Conservation (phyloP, 106 monocot genomes). For the Dactylorhiza incarnata region DNA sequence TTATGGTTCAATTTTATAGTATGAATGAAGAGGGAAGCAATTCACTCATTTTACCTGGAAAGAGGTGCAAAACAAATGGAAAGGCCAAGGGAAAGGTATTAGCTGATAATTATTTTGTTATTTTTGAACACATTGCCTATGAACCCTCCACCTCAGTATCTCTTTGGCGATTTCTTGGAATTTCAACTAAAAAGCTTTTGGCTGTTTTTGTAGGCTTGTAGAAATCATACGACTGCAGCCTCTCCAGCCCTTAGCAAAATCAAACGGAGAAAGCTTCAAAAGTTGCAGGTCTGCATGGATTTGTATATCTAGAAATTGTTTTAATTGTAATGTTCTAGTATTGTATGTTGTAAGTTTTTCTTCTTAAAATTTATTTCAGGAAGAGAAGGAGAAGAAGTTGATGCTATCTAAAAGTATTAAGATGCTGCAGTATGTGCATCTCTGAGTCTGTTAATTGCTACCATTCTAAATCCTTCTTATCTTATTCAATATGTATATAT, state of each 20-base stretch:
- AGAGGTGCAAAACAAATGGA: conserved; percentile 35
- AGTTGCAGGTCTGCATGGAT: conserved; percentile 41
- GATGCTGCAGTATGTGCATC: conserved; percentile 52
- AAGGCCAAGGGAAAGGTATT: conserved; percentile 26
- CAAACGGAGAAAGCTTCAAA: conserved; percentile 63
- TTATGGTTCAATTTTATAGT: conserved; percentile 22
- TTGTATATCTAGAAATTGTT: background rate
- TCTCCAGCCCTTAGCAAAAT: conserved; percentile 54
- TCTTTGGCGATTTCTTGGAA: background rate
- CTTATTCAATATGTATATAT: background rate
- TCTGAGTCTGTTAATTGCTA: background rate
- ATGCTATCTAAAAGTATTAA: conserved; percentile 52
- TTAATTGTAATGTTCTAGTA: background rate
- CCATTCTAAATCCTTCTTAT: background rate
- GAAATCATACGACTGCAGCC: conserved; percentile 18
- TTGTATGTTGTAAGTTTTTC: background rate
- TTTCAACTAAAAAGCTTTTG: background rate
- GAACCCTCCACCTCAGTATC: background rate
- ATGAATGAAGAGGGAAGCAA: conserved; percentile 43
- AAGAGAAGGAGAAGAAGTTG: conserved; percentile 62
- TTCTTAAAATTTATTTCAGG: conserved; percentile 23
- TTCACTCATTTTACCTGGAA: conserved; percentile 45
- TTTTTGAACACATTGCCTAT: background rate
- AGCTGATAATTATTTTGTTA: background rate
- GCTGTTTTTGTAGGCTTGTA: conserved; percentile 15